Evolutionary conservation across 495 filamentous ascomycete species (phyloP), one percentile per base, ranked within the genome.

Genomic region (Penicillium daleae): DNA sequence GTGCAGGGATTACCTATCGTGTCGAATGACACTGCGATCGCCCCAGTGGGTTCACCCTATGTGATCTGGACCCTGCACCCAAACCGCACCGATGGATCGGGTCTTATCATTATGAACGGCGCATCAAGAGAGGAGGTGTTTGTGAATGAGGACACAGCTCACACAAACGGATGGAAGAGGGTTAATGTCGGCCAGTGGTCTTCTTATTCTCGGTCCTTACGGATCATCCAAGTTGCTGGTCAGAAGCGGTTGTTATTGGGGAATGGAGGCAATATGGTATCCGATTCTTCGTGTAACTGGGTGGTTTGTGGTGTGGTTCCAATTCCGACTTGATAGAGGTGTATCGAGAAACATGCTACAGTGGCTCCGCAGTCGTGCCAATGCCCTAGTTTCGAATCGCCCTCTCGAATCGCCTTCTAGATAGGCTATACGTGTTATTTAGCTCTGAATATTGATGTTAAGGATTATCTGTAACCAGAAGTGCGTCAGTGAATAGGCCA

Each of bases 211-310:
- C 37, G 63, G 19, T 52, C 39, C 32, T 29, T 65, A 51, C 56
- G 51, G 27, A 52, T 65, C 21, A 39, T 65, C 1, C 56, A 56
- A 56, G 21, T 21, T 65, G 24, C 39, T 65, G 6, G 49, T 51
- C 50, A 32, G 29, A 32, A 32, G 29, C 29, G 29, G 29, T 32
- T 32, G 29, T 32, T 32, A 32, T 32, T 32, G 29, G 51, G 31
- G 21, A 61, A 60, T 52, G 63, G 63, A 27, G 63, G 63, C 2
- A 65, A 61, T 24, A 51, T 65, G 46, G 63, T 32, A 32, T 32
- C 29, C 29, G 29, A 32, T 32, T 32, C 29, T 32, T 32, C 29
- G 29, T 32, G 29, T 32, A 32, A 32, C 29, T 32, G 29, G 29
- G 29, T 32, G 29, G 29, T 32, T 32, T 32, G 29, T 32, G 29